These are phyloP conservation scores for Tuber microsphaerosporum DNA, from an alignment of 495 filamentous ascomycete species.

Conservation along the genomic window DNA sequence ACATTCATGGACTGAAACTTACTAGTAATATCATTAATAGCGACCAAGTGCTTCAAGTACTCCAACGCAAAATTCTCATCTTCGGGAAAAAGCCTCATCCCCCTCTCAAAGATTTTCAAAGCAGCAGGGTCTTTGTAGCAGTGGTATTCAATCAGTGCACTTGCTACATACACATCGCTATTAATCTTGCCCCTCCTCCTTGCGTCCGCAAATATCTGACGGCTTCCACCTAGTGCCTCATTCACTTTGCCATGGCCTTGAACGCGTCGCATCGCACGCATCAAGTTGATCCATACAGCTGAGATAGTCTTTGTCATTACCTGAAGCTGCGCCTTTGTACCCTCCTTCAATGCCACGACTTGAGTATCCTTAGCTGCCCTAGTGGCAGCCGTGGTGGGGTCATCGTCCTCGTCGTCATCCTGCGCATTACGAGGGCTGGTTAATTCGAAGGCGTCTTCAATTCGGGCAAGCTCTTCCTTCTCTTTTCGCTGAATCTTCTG, in stretches of 20 bases:
- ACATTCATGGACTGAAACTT: conserved; percentile 45
- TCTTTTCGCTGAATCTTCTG: conserved; percentile 67
- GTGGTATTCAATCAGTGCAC: conserved; percentile 84
- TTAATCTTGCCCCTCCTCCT: conserved; percentile 76
- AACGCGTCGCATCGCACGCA: conserved; percentile 85
- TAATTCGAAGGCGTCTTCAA: conserved; percentile 57
- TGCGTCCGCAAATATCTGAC: conserved; percentile 80
- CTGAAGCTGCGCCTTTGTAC: conserved; percentile 61
- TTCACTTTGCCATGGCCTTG: conserved; percentile 78
- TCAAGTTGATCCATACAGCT: conserved; percentile 87
- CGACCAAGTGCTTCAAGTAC: conserved; percentile 87
- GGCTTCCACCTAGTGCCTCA: conserved; percentile 62
- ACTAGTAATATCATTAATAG: conserved; percentile 88
- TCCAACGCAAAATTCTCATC: conserved; percentile 87
- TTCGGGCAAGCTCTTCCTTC: conserved; percentile 58
- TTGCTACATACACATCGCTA: conserved; percentile 87
- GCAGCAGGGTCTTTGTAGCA: conserved; percentile 90
- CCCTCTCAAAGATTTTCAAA: conserved; percentile 89
- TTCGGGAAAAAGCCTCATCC: conserved; percentile 82
- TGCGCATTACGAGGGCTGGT: conserved; percentile 45
- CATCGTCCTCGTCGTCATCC: conserved; percentile 61
- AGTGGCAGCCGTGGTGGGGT: conserved; percentile 49
- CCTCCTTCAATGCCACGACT: conserved; percentile 63
- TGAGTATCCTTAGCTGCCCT: conserved; percentile 56
- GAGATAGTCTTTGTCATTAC: conserved; percentile 72